Evolutionary conservation across 805 yeast genomes (phyloP), one percentile per base, ranked within the genome.

Genomic region (Kazachstania taianensis): DNA sequence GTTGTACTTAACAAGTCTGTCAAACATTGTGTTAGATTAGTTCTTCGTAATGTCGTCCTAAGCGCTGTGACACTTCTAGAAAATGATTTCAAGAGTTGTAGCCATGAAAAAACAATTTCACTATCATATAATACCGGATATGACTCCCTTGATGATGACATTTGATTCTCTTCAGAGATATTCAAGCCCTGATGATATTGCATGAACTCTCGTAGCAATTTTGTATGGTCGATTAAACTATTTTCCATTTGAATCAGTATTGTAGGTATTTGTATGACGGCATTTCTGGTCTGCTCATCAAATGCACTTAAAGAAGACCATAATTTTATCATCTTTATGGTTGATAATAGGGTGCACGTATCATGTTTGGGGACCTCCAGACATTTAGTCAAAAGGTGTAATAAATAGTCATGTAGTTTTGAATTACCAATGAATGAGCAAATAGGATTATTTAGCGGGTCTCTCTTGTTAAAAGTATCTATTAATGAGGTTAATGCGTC

Each of bases 1-100:
- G 49, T 43, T 3, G 36, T 34, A 13, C 43, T 40, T 16, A 55
- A 28, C 13, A 53, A 35, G 4, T 40, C 39, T 10, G 51, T 33
- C 7, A 48, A 30, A 9, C 43, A 24, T 10, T 48, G 48, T 5
- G 60, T 55, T 13, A 57, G 34, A 23, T 44, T 45, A n/a, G 47
- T 50, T 12, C 49, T 46, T 26, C 42, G 49, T 28, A 57, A 39
- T 7, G 50, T 47, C 2, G 59, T 52, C 33, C 57, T 44, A 30
- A 55, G 38, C 0, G 58, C 56, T 3, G 52, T 45, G 2, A 53
- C 50, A 41, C 61, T 57, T 40, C 61, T 45, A 2, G 61, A 56
- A 18, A 55, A 54, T 6, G 60, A 53, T 34, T 54, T 57, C 17
- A 56, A 33, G n/a, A 56, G 40, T n/a, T 37, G 35, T 13, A 54